Evolutionary conservation across 2,329 filamentous ascomycete genomes (phyloP).

Genomic region (Claviceps sp.): DNA sequence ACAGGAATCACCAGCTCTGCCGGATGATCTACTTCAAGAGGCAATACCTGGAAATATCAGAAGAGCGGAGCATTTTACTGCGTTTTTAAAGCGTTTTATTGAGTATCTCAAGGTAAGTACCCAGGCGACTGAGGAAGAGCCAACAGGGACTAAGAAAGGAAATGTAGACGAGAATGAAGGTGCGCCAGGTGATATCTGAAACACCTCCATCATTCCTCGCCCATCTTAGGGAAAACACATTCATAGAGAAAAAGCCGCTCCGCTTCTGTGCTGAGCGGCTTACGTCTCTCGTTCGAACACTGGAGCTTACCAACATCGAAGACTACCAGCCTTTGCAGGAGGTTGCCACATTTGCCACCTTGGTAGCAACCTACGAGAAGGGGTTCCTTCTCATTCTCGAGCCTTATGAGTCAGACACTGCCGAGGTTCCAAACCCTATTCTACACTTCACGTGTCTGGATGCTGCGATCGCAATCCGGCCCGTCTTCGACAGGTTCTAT

Average conservation of each 20-base stretch:
- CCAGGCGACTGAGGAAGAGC: not conserved
- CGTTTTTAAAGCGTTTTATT: conserved; percentile 91
- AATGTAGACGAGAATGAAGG: conserved; percentile 81
- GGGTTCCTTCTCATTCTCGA: conserved; percentile 95
- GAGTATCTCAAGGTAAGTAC: conserved; percentile 68
- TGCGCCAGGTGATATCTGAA: conserved; percentile 92
- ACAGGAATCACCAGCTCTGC: conserved; percentile 45
- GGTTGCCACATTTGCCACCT: conserved; percentile 91
- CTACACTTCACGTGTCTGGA: conserved; percentile 94
- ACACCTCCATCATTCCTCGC: conserved; percentile 87
- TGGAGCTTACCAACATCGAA: conserved; percentile 95
- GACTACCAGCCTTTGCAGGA: conserved; percentile 96
- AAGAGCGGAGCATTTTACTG: conserved; percentile 87
- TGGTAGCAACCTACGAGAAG: conserved; percentile 93
- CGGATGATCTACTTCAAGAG: conserved; percentile 87
- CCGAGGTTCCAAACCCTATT: conserved; percentile 92
- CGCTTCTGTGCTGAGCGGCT: conserved; percentile 90
- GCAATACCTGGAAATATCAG: conserved; percentile 94
- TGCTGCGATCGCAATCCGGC: conserved; percentile 94
- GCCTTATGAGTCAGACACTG: conserved; percentile 88
- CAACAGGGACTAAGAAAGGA: not conserved
- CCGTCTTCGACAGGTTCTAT: conserved; percentile 92
- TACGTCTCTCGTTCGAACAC: conserved; percentile 83
- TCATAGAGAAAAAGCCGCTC: conserved; percentile 91
- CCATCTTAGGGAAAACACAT: conserved; percentile 89